These are phyloP conservation scores for Fragosphaeria purpurea DNA, from an alignment of 2,329 filamentous ascomycete genomes.

Conservation along the genomic window DNA sequence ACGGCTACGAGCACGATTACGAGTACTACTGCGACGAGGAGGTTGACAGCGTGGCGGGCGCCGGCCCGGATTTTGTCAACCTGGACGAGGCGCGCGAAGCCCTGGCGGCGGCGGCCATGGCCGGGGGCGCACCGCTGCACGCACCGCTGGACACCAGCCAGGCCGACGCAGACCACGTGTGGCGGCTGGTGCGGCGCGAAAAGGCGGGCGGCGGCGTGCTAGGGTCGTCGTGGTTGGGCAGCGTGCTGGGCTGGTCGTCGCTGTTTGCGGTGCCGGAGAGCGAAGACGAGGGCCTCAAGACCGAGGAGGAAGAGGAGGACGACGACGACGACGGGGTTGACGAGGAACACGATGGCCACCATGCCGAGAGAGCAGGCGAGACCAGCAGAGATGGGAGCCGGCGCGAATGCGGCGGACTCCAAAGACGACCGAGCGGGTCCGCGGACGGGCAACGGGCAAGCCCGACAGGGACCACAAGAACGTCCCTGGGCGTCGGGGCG, in stretches of 20 bases:
- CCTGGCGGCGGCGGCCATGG: constrained; percentile 23
- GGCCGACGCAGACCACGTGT: constrained; percentile 50
- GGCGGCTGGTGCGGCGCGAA: constrained; percentile 44
- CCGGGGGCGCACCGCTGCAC: constrained; percentile 10
- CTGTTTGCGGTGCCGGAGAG: constrained; percentile 54
- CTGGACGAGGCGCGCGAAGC: constrained; percentile 50
- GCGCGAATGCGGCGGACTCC: constrained; percentile 8
- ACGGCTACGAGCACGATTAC: constrained; percentile 2
- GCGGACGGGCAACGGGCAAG: constrained; percentile 2
- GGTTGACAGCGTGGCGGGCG: constrained; percentile 16
- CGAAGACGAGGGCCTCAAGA: constrained; percentile 36
- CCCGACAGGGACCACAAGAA: not conserved
- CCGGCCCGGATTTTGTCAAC: constrained; percentile 53
- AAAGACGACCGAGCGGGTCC: constrained; percentile 10
- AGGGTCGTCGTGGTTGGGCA: constrained; percentile 47
- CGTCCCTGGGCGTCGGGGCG: constrained; percentile 14
- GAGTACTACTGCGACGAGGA: constrained; percentile 18
- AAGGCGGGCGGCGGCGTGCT: constrained; percentile 36
- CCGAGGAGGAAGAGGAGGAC: constrained; percentile 27
- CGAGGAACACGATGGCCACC: constrained; percentile 22
- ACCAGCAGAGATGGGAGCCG: constrained; percentile 7
- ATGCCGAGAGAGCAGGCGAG: constrained; percentile 16
- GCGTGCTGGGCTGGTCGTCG: constrained; percentile 44
- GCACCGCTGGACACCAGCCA: constrained; percentile 32
- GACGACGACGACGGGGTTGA: constrained; percentile 25